Base-by-base conservation (phyloP, 495 filamentous ascomycete genomes). In the Aeminium ludgeri region DNA sequence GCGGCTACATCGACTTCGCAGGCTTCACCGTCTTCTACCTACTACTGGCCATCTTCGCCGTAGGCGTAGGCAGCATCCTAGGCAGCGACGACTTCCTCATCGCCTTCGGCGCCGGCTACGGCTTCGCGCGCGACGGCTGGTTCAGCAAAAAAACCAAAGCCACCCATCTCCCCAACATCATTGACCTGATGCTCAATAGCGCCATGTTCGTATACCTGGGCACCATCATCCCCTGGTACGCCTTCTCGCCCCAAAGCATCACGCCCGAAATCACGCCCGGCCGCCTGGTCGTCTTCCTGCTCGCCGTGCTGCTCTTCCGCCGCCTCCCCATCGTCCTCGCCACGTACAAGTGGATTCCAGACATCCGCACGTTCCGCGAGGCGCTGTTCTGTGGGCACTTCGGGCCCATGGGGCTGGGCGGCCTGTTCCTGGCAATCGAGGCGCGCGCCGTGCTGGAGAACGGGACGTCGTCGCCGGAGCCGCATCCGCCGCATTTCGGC, bases 371-470 rank as follows among this genome's bases (percentile, higher is more conserved):
- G 0, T 59, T 54, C 36, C 52, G 55, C 11, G 67, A 71, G 48
- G 67, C 65, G 0, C 53, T 71, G 4, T 71, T 69, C 52, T 58
- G 54, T 41, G 67, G 67, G 0, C 67, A 69, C 48, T 69, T 71
- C 44, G 65, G 65, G 1, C 65, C 65, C 30, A 71, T 71, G 62
- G 67, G 67, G 20, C 54, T 69, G 1, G 67, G 67, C 1, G 67
- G 59, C 5, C 39, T 69, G 10, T 71, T 69, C 51, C 57, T 71
- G 8, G 60, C 64, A 32, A 67, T 70, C 33, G 67, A 70, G 55
- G 65, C 64, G 1, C 51, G 63, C 12, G 65, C 57, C 1, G 50
- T 65, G 38, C 49, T 71, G 1, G 64, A 68, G 42, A 65, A 53
- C 1, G 63, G 48, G 11, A 54, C 53, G 0, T 56, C 56, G 2